Evolutionary conservation across 768 basidiomycete species (phyloP), one percentile per base, ranked within the genome.

Genomic region (Phallus indusiatus): DNA sequence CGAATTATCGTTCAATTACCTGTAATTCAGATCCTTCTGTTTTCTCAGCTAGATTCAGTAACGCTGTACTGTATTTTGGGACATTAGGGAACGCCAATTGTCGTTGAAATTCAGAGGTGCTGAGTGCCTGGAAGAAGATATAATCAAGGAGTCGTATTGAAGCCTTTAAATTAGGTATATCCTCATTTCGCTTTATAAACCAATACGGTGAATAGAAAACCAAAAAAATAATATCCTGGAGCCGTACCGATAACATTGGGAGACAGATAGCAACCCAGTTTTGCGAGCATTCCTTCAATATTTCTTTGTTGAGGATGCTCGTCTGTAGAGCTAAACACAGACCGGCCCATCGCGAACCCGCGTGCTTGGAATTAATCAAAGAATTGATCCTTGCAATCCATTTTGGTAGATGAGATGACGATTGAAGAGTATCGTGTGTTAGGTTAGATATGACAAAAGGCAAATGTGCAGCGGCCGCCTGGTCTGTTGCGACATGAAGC

Each of bases 261-360:
- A 91, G 69, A 8, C 78, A 79, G 34, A 80, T 73, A 55, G 77
- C 78, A 42, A 90, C 70, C 91, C 91, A 93, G 54, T 78, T 76
- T 64, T 85, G 83, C 1, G 88, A 85, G 62, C 73, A 79, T 59
- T 91, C 88, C 56, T 86, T 70, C 76, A 92, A 81, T 8, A 83
- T 62, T 11, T 69, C 67, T 66, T 74, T 81, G 1, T 86, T 88
- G 46, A 81, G 68, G 21, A 75, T 63, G 0, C 85, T 79, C 10
- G 84, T 85, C 63, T 81, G 82, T 64, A 84, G 74, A 1, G 90
- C 90, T 51, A 92, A 70, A 64, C 82, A 87, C 35, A 91, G 74
- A 9, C 88, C 90, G 20, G 86, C 83, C 90, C 90, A 93, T 59
- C 86, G 80, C 55, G 81, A 82, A 47, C 81, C 84, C n/a, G 83